A percentile compares a stretch with the other conserved stretches of the same genome.
Conservation (phyloP, 2,329 filamentous ascomycete genomes). For the Colletotrichum sp. region DNA sequence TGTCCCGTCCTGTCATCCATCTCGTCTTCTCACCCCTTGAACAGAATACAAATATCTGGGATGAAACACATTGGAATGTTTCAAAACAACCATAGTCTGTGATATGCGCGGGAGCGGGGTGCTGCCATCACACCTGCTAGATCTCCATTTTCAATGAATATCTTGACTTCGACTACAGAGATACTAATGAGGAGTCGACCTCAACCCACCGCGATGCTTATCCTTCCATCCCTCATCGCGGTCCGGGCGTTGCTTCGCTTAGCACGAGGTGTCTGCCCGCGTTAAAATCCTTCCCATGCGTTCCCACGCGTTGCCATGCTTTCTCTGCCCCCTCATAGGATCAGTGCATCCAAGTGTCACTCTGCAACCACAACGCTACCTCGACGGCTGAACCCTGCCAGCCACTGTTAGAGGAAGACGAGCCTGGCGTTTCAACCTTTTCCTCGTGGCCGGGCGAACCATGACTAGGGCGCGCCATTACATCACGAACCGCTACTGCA, state of each 20-base stretch:
- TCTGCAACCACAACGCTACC: background rate
- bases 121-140: background rate
- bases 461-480: background rate
- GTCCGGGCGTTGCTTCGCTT: background rate
- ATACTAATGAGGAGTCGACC: background rate
- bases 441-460: constrained; percentile 1
- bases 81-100: constrained; percentile 15
- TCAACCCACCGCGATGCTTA: background rate
- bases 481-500: background rate
- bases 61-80: constrained; percentile 20
- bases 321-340: background rate
- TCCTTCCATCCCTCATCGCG: background rate
- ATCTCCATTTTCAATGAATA: background rate
- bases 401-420: constrained; percentile 13
- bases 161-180: background rate
- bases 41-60: background rate
- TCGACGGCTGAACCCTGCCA: constrained; percentile 11
- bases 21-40: background rate
- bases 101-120: background rate
- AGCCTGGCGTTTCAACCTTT: constrained; percentile 14
- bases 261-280: background rate
- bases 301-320: background rate
- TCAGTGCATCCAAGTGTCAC: constrained; percentile 8
- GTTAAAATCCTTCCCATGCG: background rate
- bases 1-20: background rate